A percentile compares a stretch with the other conserved stretches of the same genome.
Evolutionary conservation across 148 eudicot genomes (phyloP).

Genomic region (Camellia sinensis): DNA sequence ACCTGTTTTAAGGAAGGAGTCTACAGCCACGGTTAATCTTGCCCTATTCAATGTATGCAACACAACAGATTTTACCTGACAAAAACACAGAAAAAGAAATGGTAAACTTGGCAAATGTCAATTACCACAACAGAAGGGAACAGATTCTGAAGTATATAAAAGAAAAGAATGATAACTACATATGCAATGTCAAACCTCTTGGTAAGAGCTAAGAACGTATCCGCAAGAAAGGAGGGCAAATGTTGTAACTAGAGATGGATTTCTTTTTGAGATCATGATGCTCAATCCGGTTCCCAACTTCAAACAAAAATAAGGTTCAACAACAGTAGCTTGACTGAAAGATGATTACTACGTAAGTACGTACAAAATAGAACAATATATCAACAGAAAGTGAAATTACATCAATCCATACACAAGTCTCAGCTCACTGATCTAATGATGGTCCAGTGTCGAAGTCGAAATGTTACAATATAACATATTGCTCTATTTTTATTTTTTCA

Average conservation of each 20-base stretch:
- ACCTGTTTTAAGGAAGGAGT: slow-evolving; percentile 85
- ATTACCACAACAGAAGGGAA: neutral
- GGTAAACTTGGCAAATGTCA: neutral
- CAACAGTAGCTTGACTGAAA: neutral
- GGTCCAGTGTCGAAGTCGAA: too few relatives aligned
- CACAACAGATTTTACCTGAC: slow-evolving; percentile 82
- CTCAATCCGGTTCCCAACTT: slow-evolving; percentile 95
- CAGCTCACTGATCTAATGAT: too few relatives aligned
- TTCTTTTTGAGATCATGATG: slow-evolving; percentile 69
- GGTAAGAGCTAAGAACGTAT: slow-evolving; percentile 81
- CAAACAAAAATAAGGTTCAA: slow-evolving; percentile 15
- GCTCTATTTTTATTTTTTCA: too few relatives aligned
- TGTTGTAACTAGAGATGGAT: slow-evolving; percentile 71
- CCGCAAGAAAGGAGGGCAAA: slow-evolving; percentile 90
- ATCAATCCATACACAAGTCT: too few relatives aligned
- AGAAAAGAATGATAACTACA: neutral
- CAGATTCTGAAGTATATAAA: neutral
- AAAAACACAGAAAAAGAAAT: neutral
- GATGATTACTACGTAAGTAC: neutral
- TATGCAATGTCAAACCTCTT: slow-evolving; percentile 57
- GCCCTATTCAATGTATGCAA: slow-evolving; percentile 82
- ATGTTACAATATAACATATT: too few relatives aligned
- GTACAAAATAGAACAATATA: neutral
- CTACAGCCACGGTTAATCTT: slow-evolving; percentile 84
- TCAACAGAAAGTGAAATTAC: too few relatives aligned